phyloP scores from a whole-genome alignment of 192 early-diverging fungal species.

The Entomortierella beljakovae region DNA sequence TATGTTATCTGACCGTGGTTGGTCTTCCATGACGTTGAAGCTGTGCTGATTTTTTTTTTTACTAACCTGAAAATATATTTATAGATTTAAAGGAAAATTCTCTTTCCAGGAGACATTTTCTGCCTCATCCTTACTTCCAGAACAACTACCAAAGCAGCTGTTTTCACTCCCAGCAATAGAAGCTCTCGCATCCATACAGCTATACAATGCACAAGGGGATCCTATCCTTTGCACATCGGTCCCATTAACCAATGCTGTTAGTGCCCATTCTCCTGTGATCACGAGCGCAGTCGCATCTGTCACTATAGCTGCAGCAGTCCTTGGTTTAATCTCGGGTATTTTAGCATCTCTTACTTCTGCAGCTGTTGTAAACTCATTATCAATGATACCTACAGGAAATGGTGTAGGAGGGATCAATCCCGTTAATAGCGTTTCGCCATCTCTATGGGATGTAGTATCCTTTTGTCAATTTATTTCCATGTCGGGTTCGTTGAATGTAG shows the following conservation, averaged over 20 bases:
- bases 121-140: slow-evolving; percentile 21
- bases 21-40: neutral
- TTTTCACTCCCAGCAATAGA: slow-evolving; percentile 42
- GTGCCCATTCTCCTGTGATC: slow-evolving; percentile 27
- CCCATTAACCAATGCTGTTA: slow-evolving; percentile 36
- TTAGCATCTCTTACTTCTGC: slow-evolving; percentile 37
- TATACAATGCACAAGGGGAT: slow-evolving; percentile 18
- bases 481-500: slow-evolving; percentile 41
- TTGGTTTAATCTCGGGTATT: slow-evolving; percentile 21
- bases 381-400: slow-evolving; percentile 1
- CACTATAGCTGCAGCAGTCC: slow-evolving; percentile 12
- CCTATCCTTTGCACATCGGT: slow-evolving; percentile 34
- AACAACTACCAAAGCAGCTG: slow-evolving; percentile 33
- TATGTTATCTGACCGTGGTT: neutral
- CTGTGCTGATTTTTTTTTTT: neutral
- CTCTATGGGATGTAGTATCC: slow-evolving; percentile 45
- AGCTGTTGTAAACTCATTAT: slow-evolving; percentile 22
- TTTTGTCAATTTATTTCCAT: slow-evolving; percentile 55
- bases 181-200: slow-evolving; percentile 31
- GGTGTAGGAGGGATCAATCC: neutral
- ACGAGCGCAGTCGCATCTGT: slow-evolving; percentile 31
- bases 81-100: slow-evolving; percentile 33
- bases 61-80: neutral
- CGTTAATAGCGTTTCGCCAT: slow-evolving; percentile 15
- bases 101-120: slow-evolving; percentile 35